A percentile compares a stretch with the other conserved stretches of the same genome.
Evolutionary conservation across 2,329 filamentous ascomycete species (phyloP).

Genomic region (Domatiomyces globalis): DNA sequence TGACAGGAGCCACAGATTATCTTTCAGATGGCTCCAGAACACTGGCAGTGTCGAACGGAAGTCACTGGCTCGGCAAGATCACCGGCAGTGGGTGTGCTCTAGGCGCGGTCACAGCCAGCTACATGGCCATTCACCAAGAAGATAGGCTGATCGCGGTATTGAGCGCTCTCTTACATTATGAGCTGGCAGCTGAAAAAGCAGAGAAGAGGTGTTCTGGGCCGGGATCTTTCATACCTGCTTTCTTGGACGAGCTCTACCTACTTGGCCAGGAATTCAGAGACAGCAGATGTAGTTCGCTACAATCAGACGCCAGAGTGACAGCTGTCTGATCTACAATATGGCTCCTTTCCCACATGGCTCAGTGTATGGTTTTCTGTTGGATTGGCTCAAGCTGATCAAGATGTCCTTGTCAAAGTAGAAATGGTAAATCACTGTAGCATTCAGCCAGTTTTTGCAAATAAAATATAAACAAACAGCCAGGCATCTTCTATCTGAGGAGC

Average conservation of each 20-base stretch:
- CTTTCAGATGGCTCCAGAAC: conserved; percentile 60
- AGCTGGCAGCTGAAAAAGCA: conserved; percentile 61
- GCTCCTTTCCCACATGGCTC: not conserved
- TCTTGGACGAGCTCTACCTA: conserved; percentile 56
- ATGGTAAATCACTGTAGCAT: not conserved
- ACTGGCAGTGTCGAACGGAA: conserved; percentile 60
- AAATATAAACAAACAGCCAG: not conserved
- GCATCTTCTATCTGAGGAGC: not conserved
- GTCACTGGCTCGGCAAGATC: conserved; percentile 39
- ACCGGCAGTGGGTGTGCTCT: conserved; percentile 65
- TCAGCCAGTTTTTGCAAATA: not conserved
- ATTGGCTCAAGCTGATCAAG: not conserved
- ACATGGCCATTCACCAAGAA: conserved; percentile 47
- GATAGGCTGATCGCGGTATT: conserved; percentile 61
- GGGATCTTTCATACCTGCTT: conserved; percentile 72
- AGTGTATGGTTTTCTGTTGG: not conserved
- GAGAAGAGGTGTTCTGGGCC: conserved; percentile 57
- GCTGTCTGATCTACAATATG: not conserved
- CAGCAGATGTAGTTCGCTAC: conserved; percentile 26
- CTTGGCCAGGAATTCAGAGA: conserved; percentile 35
- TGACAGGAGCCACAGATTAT: conserved; percentile 69
- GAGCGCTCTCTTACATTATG: conserved; percentile 62
- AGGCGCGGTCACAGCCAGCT: conserved; percentile 66
- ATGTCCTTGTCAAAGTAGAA: too few relatives aligned
- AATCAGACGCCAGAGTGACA: not conserved